Evolutionary conservation across 768 basidiomycete species (phyloP).

Genomic region (Russula virescens): DNA sequence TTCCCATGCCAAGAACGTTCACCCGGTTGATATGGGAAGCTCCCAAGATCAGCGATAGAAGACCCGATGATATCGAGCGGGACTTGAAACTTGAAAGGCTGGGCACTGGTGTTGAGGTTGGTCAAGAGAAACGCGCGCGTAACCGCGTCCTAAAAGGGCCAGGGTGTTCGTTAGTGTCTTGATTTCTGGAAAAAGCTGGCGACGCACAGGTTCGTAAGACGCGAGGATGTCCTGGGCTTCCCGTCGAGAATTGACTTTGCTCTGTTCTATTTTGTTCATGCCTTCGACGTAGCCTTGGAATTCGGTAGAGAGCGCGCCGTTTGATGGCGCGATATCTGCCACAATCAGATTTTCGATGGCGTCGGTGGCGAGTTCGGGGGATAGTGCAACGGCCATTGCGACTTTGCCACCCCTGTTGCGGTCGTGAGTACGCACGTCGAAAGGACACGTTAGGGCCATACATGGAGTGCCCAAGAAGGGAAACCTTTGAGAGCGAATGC

Average conservation of each 20-base stretch:
- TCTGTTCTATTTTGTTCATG: conserved; percentile 68
- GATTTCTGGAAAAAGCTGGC: neutral
- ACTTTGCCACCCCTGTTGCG: conserved; percentile 77
- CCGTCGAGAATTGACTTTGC: conserved; percentile 51
- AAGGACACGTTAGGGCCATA: conserved; percentile 32
- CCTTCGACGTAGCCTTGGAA: conserved; percentile 60
- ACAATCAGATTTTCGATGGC: conserved; percentile 57
- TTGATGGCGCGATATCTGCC: conserved; percentile 77
- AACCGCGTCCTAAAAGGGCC: conserved; percentile 52
- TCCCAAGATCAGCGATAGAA: conserved; percentile 62
- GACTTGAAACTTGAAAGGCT: conserved; percentile 59
- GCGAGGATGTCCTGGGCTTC: conserved; percentile 64
- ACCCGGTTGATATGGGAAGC: conserved; percentile 65
- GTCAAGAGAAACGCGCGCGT: conserved; percentile 83
- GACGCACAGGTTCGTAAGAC: conserved; percentile 54
- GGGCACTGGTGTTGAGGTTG: conserved; percentile 50
- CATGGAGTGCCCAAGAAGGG: conserved; percentile 90
- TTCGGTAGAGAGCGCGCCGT: conserved; percentile 51
- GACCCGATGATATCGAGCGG: conserved; percentile 62
- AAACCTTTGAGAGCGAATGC: conserved; percentile 51
- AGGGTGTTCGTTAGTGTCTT: neutral
- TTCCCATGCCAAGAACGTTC: conserved; percentile 51
- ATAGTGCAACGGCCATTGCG: conserved; percentile 65
- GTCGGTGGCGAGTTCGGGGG: conserved; percentile 36
- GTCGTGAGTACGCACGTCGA: neutral